A percentile compares a stretch with the other conserved stretches of the same genome.
Conservation (phyloP, 1,139 yeast genomes). For the Lodderomyces jiufengensis region DNA sequence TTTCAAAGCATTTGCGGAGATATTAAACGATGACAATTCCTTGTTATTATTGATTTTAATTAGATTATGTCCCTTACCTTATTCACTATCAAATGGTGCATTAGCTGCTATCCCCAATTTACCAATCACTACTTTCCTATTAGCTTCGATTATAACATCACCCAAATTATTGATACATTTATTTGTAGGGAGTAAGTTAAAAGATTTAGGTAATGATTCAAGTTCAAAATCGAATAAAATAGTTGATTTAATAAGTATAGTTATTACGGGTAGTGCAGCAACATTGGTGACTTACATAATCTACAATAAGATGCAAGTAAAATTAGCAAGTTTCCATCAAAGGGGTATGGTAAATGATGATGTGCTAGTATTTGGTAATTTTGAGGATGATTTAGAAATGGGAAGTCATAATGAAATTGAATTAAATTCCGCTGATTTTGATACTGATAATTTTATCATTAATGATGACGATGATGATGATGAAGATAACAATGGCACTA, state of each 20-base stretch:
- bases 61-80: constrained; percentile 88
- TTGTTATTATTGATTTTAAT: constrained; percentile 66
- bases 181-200: constrained; percentile 77
- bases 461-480: constrained; percentile 23
- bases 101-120: constrained; percentile 81
- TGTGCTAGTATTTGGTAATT: constrained; percentile 39
- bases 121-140: constrained; percentile 53
- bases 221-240: constrained; percentile 50
- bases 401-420: constrained; percentile 26
- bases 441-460: constrained; percentile 37
- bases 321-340: constrained; percentile 31
- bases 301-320: constrained; percentile 56
- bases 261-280: constrained; percentile 56
- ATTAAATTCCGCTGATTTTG: constrained; percentile 32
- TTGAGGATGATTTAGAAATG: constrained; percentile 32
- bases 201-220: constrained; percentile 59
- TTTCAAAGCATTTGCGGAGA: constrained; percentile 72
- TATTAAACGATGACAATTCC: constrained; percentile 61
- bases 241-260: constrained; percentile 61
- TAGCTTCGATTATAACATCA: constrained; percentile 72
- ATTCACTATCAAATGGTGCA: constrained; percentile 89
- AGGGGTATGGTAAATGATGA: constrained; percentile 22
- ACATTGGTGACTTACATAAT: constrained; percentile 65
- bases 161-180: constrained; percentile 79
- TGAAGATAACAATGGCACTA: neutral